phyloP scores from a whole-genome alignment of 352 stramenopile species.

The Phytophthora pisi region DNA sequence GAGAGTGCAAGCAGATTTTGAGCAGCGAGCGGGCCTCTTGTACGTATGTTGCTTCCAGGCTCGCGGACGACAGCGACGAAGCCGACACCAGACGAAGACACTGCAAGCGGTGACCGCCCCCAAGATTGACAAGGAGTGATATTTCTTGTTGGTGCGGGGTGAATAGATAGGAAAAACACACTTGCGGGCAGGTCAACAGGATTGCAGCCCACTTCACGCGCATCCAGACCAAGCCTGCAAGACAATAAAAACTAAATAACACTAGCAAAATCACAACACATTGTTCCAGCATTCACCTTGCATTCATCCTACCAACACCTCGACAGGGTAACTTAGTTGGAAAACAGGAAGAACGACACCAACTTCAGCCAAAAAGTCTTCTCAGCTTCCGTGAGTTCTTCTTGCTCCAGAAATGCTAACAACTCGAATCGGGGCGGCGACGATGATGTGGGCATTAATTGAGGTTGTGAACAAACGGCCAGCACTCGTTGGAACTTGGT shows the following conservation, averaged over 20 bases:
- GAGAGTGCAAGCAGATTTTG: conserved; percentile 19
- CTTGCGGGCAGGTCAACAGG: conserved; percentile 22
- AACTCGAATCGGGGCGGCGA: conserved; percentile 36
- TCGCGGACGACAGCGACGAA: conserved; percentile 23
- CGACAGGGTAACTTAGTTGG: conserved; percentile 12
- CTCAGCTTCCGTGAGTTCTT: conserved; percentile 39
- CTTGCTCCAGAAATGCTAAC: conserved; percentile 37
- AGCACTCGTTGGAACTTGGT: conserved; percentile 39
- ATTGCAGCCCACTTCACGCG: conserved; percentile 3
- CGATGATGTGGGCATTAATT: neutral
- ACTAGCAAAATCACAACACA: conserved; percentile 35
- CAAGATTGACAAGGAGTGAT: conserved; percentile 18
- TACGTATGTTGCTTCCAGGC: conserved; percentile 27
- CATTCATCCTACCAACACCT: neutral
- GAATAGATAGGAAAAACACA: conserved; percentile 50
- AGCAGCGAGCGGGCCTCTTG: conserved; percentile 16
- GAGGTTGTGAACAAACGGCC: conserved; percentile 26
- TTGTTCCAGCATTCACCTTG: conserved; percentile 7
- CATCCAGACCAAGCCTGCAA: conserved; percentile 20
- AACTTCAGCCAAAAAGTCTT: conserved; percentile 64
- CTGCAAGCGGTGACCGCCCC: conserved; percentile 12
- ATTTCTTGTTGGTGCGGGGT: conserved; percentile 17
- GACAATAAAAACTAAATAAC: conserved; percentile 47
- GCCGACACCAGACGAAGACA: conserved; percentile 8
- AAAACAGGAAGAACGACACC: conserved; percentile 70